phyloP scores from a whole-genome alignment of 352 stramenopile genomes.

The Pythium chondricola region DNA sequence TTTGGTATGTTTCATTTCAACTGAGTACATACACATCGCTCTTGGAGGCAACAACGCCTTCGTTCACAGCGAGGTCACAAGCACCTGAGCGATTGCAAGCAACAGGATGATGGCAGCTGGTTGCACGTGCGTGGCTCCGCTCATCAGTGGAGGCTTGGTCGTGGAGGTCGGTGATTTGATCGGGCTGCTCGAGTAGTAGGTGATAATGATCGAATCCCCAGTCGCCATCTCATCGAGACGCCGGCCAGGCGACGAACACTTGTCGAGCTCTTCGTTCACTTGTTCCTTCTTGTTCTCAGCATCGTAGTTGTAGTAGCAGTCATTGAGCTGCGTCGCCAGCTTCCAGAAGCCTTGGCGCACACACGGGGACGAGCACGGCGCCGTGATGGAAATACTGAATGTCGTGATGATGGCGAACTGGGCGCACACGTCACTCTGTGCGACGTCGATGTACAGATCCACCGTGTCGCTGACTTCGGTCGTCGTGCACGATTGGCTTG shows the following conservation, averaged over 20 bases:
- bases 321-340: slow-evolving; percentile 16
- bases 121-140: neutral
- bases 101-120: neutral
- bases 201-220: neutral
- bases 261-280: neutral
- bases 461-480: slow-evolving; percentile 13
- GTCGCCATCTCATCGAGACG: neutral
- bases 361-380: slow-evolving; percentile 24
- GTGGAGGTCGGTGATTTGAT: neutral
- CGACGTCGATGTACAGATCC: slow-evolving; percentile 27
- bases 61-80: too few species aligned
- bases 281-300: slow-evolving; percentile 28
- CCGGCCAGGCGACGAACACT: neutral
- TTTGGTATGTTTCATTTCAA: too few species aligned
- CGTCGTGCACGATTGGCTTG: slow-evolving; percentile 1
- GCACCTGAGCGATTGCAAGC: neutral
- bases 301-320: slow-evolving; percentile 32
- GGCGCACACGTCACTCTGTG: slow-evolving; percentile 19
- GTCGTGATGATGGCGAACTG: slow-evolving; percentile 11
- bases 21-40: too few species aligned
- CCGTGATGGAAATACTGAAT: slow-evolving; percentile 20
- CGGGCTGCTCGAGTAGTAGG: neutral
- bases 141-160: neutral
- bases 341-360: slow-evolving; percentile 6
- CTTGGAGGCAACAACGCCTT: too few species aligned